These are phyloP conservation scores for Rhodotorula sp. DNA, from an alignment of 1,284 basidiomycete genomes.

Conservation along the genomic window DNA sequence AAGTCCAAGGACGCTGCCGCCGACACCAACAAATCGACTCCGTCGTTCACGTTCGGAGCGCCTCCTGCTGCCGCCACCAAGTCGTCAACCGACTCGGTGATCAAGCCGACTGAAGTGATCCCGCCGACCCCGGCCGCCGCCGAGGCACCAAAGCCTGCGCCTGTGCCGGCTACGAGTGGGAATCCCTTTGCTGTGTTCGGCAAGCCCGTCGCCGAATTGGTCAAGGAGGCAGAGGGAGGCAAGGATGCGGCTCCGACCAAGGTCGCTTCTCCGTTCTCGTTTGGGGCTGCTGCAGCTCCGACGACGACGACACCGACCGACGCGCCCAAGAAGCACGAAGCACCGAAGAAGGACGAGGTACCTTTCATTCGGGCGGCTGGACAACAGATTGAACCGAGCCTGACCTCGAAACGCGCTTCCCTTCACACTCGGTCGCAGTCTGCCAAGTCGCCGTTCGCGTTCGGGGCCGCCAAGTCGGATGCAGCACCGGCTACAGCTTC, in stretches of 20 bases:
- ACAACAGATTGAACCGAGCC: no score
- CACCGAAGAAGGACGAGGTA: no score
- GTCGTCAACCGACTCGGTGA: neutral
- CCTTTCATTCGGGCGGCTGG: no score
- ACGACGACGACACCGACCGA: no score
- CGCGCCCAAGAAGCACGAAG: no score
- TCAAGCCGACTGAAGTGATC: conserved; percentile 15
- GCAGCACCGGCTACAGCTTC: conserved; percentile 3
- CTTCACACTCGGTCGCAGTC: no score
- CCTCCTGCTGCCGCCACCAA: neutral
- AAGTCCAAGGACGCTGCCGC: conserved; percentile 6
- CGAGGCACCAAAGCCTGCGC: conserved; percentile 10
- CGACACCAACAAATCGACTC: conserved; percentile 4
- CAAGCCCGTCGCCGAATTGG: conserved; percentile 24
- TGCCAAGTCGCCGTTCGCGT: conserved; percentile 1
- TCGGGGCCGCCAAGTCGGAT: conserved; percentile 10
- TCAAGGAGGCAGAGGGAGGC: neutral
- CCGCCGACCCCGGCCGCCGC: neutral
- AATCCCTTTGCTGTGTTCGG: conserved; percentile 40
- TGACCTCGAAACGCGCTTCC: no score
- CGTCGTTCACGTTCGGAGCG: conserved; percentile 28
- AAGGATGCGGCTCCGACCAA: neutral
- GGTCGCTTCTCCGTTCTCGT: conserved; percentile 12
- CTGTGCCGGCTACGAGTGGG: neutral
- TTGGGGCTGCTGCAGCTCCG: neutral